These are phyloP conservation scores for Coemansia sp. DNA, from an alignment of 192 early-diverging fungal genomes.

Conservation along the genomic window DNA sequence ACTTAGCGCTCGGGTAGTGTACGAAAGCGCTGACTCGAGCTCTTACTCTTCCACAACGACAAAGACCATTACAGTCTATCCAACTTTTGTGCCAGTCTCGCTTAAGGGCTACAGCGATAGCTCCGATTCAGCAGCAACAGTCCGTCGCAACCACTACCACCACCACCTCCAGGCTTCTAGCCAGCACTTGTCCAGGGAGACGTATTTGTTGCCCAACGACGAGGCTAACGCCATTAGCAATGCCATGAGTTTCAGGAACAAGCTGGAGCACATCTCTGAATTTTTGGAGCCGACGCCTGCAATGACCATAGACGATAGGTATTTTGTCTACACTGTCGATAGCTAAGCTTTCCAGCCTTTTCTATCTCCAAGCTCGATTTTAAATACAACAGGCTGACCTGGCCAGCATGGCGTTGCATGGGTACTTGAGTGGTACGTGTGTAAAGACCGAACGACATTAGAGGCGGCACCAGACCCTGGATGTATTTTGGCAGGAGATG, in stretches of 20 bases:
- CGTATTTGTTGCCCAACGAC: neutral
- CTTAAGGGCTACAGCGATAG: neutral
- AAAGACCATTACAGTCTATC: neutral
- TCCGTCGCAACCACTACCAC: neutral
- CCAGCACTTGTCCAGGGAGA: neutral
- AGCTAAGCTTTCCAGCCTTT: neutral
- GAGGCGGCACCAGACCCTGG: neutral
- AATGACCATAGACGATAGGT: neutral
- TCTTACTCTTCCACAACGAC: conserved; percentile 7
- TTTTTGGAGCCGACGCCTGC: neutral
- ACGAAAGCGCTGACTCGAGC: neutral
- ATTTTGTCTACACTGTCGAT: neutral
- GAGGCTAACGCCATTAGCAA: conserved; percentile 3
- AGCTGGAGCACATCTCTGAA: conserved; percentile 6
- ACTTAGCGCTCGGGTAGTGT: neutral
- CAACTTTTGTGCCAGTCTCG: neutral
- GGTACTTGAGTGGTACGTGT: neutral
- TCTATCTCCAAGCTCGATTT: neutral
- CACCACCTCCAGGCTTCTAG: neutral
- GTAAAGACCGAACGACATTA: neutral
- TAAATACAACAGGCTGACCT: neutral
- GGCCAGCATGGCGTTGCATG: neutral
- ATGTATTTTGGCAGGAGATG: neutral
- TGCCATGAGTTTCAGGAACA: conserved; percentile 10
- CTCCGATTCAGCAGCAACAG: neutral